Evolutionary conservation across 1,284 basidiomycete genomes (phyloP).

Genomic region (Apiotrichum gamsii): DNA sequence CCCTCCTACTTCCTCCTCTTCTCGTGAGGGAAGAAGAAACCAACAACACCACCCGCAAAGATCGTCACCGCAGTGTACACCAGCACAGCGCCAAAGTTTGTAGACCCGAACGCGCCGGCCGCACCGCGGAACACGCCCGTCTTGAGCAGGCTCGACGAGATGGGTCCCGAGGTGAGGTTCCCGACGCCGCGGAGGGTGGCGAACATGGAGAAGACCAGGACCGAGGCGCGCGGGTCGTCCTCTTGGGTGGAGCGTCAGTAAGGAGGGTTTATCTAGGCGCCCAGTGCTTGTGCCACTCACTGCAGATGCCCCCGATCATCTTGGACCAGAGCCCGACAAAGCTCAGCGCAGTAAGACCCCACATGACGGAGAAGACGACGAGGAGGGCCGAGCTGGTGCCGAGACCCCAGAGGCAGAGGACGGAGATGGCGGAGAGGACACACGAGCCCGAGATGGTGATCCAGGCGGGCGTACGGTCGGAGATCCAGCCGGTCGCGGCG

Average conservation of each 20-base stretch:
- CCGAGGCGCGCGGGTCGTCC: slow-evolving; percentile 36
- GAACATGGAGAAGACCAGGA: slow-evolving; percentile 37
- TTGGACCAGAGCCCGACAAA: slow-evolving; percentile 32
- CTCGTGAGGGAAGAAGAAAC: slow-evolving; percentile 14
- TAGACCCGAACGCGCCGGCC: slow-evolving; percentile 36
- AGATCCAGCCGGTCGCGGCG: slow-evolving; percentile 34
- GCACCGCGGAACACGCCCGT: slow-evolving; percentile 20
- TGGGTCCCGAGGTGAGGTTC: slow-evolving; percentile 40
- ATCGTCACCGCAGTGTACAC: slow-evolving; percentile 15
- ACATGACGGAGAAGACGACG: slow-evolving; percentile 27
- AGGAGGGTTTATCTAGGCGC: neutral
- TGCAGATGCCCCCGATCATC: slow-evolving; percentile 27
- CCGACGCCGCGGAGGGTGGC: slow-evolving; percentile 39
- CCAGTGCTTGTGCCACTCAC: too few relatives aligned
- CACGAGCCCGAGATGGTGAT: slow-evolving; percentile 33
- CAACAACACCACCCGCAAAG: slow-evolving; percentile 16
- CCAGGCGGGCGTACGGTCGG: slow-evolving; percentile 33
- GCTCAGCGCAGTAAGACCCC: slow-evolving; percentile 27
- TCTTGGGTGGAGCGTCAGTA: too few relatives aligned
- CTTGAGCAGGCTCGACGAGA: slow-evolving; percentile 32
- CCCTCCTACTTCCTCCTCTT: too few relatives aligned
- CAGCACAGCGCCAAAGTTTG: slow-evolving; percentile 32
- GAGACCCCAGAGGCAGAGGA: slow-evolving; percentile 45
- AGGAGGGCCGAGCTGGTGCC: slow-evolving; percentile 28
- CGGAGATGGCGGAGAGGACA: slow-evolving; percentile 29